These are phyloP conservation scores for Vinca minor DNA, from an alignment of 257 asterid species.

Conservation along the genomic window DNA sequence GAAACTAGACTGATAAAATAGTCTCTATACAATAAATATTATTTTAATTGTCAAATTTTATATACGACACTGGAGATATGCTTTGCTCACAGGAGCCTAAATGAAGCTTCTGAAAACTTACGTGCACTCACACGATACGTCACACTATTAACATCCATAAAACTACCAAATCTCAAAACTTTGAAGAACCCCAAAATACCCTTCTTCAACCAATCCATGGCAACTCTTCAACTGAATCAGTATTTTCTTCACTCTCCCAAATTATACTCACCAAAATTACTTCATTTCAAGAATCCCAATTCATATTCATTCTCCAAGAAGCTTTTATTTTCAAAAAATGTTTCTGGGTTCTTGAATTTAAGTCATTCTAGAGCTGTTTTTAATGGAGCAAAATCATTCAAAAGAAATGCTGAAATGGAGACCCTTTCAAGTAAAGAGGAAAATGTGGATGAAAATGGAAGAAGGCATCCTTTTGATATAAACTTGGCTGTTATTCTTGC, in stretches of 20 bases:
- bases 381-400: neutral
- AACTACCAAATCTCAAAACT: neutral
- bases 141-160: neutral
- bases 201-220: constrained; percentile 32
- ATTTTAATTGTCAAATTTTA: no score
- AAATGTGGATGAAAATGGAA: constrained; percentile 22
- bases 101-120: constrained; percentile 21
- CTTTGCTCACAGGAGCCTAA: no score
- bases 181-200: constrained; percentile 3
- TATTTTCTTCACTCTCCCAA: constrained; percentile 20
- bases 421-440: constrained; percentile 22
- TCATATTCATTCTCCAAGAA: constrained; percentile 38
- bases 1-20: no score
- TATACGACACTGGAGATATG: no score
- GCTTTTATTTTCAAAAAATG: constrained; percentile 22
- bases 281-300: constrained; percentile 43
- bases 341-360: constrained; percentile 29
- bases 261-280: constrained; percentile 30
- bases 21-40: no score
- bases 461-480: constrained; percentile 67
- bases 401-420: constrained; percentile 34
- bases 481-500: constrained; percentile 95
- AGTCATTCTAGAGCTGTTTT: constrained; percentile 11
- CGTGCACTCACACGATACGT: constrained; percentile 12
- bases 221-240: constrained; percentile 41